Base-by-base conservation (phyloP, 768 basidiomycete species). In the Auriscalpium vulgare region DNA sequence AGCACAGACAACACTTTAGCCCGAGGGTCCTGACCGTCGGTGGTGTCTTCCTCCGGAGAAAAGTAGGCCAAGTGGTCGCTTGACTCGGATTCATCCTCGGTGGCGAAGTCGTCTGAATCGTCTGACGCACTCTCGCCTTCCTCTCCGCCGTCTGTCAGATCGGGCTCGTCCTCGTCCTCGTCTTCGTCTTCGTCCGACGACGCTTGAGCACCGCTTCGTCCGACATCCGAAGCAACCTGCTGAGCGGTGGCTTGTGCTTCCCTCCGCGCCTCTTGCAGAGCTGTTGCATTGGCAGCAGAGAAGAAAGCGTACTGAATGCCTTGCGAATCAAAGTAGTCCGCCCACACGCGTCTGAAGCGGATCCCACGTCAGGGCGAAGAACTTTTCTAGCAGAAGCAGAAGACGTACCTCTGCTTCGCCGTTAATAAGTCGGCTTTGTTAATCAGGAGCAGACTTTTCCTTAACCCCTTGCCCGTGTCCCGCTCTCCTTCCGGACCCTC, bases 401-500 rank as follows among this genome's bases (percentile, higher is more conserved):
- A 52, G 16, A n/a, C 6, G 14, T 60, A 91, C 93, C 95, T 81
- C 73, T 99, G 97, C 49, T 84, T 77, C 4, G 78, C 75, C 14
- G 91, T 95, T 62, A 99, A 71, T 51, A 99, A 72, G 76, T 99
- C 97, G 10, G 95, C 83, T 69, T 99, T 99, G 71, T 99, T 99
- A 68, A 98, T 89, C 55, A 98, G 76, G 23, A 99, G 69, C 68
- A 98, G 71, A 64, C 78, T 88, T 67, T 76, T 80, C 66, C 95
- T 78, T 66, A 81, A 79, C 10, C 85, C 88, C 64, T 75, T 81
- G 2, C 85, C 87, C 1, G 85, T 87, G 8, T 88, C 91, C 4
- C 79, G 75, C 65, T 92, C 90, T 2, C 88, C 90, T 68, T 92
- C 90, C 8, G 81, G 69, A 14, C 88, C 87, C 66, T 91, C 89